Percentiles rank a stretch among this genome's conserved stretches.
phyloP scores from a whole-genome alignment of 106 monocot genomes.

The Phalaenopsis aphrodite region DNA sequence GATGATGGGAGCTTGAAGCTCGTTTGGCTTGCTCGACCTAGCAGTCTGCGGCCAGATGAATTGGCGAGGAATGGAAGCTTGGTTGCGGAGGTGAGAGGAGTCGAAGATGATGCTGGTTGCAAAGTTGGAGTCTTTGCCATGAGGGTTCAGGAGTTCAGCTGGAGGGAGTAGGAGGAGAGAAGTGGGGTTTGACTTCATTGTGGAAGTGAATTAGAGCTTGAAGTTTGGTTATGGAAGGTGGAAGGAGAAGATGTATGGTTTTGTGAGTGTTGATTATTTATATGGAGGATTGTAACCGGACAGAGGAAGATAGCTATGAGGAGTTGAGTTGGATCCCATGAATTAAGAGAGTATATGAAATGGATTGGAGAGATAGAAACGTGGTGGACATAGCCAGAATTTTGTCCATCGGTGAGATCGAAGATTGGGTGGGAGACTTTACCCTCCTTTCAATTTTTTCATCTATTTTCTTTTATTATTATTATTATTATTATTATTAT shows the following conservation, averaged over 20 bases:
- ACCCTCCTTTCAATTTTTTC: neutral
- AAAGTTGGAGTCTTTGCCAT: neutral
- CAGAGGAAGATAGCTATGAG: neutral
- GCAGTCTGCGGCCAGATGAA: constrained; percentile 56
- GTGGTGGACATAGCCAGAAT: neutral
- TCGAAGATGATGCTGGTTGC: constrained; percentile 21
- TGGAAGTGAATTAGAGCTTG: neutral
- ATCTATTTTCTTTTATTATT: too few species aligned
- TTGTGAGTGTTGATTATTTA: neutral
- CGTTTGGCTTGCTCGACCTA: constrained; percentile 8
- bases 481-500: too few species aligned
- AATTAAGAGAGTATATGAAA: neutral
- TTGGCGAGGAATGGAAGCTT: constrained; percentile 41
- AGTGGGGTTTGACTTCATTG: neutral
- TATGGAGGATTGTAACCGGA: neutral
- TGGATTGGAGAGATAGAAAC: too few species aligned
- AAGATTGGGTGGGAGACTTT: neutral
- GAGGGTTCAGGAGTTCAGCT: neutral
- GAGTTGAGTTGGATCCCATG: neutral
- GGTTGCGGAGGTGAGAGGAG: constrained; percentile 17
- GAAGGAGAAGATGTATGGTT: neutral
- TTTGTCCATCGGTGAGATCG: constrained; percentile 1
- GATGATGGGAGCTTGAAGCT: constrained; percentile 41
- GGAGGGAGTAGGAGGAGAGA: neutral
- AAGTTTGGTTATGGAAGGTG: too few species aligned